phyloP scores from a whole-genome alignment of 352 stramenopile species.

The Phytophthora brassicae region DNA sequence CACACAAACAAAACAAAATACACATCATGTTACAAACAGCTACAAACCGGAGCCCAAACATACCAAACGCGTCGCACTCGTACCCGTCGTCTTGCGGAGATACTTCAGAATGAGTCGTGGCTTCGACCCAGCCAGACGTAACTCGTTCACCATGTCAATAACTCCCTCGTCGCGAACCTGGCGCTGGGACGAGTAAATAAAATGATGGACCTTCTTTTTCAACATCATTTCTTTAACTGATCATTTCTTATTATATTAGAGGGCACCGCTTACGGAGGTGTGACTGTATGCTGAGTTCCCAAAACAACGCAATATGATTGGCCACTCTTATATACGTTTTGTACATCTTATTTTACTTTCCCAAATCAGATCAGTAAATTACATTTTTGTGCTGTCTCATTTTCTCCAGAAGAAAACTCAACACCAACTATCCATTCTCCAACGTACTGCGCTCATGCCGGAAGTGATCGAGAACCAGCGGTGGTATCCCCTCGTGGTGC shows the following conservation, averaged over 20 bases:
- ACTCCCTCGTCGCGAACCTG: neutral
- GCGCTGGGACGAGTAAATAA: neutral
- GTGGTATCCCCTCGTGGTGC: constrained; percentile 80
- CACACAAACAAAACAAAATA: neutral
- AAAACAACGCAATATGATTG: too few relatives aligned
- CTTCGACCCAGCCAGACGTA: neutral
- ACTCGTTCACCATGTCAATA: neutral
- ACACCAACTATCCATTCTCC: constrained; percentile 3
- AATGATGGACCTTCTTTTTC: too few relatives aligned
- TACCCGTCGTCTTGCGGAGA: neutral
- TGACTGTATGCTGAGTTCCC: too few relatives aligned
- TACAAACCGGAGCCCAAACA: neutral
- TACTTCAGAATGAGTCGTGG: neutral
- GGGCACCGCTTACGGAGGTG: too few relatives aligned
- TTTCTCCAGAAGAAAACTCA: constrained; percentile 5
- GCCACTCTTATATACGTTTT: too few relatives aligned
- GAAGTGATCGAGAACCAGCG: constrained; percentile 89
- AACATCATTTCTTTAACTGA: too few relatives aligned
- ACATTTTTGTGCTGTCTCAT: constrained; percentile 13
- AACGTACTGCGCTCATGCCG: too few relatives aligned
- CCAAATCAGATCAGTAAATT: constrained; percentile 4
- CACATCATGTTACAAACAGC: neutral
- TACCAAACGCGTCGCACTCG: neutral
- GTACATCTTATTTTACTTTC: neutral
- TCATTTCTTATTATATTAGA: too few relatives aligned